Conservation (phyloP, 768 basidiomycete genomes). For the Termitomyces sp. region DNA sequence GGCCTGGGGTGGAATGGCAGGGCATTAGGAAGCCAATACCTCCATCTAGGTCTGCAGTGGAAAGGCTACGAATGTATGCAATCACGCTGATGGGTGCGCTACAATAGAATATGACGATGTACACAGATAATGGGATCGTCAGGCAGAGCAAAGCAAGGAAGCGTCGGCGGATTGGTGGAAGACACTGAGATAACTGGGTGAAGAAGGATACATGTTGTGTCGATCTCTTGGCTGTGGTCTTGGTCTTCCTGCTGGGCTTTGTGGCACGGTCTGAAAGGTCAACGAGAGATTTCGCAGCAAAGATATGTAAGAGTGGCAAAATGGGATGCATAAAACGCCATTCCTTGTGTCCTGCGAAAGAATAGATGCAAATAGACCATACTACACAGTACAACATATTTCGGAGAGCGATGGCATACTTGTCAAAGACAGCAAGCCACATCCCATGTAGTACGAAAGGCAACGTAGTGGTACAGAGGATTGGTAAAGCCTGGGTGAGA, state of each 20-base stretch:
- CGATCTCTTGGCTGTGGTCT: background rate
- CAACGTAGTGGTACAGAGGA: slow-evolving; percentile 66
- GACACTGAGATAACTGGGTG: slow-evolving; percentile 2
- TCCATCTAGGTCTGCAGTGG: slow-evolving; percentile 37
- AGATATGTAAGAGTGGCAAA: slow-evolving; percentile 75
- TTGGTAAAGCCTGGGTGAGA: slow-evolving; percentile 76
- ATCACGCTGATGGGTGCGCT: slow-evolving; percentile 75
- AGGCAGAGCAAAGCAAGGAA: slow-evolving; percentile 42
- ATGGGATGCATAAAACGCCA: slow-evolving; percentile 96
- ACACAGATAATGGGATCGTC: slow-evolving; percentile 57
- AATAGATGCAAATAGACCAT: slow-evolving; percentile 70
- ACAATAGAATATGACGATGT: slow-evolving; percentile 71
- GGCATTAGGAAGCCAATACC: slow-evolving; percentile 86
- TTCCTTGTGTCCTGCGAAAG: slow-evolving; percentile 88
- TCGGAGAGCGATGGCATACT: slow-evolving; percentile 24
- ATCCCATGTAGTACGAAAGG: slow-evolving; percentile 69
- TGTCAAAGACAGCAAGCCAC: slow-evolving; percentile 27
- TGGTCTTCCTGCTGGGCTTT: slow-evolving; percentile 4
- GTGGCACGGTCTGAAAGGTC: slow-evolving; percentile 27
- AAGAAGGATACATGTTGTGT: background rate
- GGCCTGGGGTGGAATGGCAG: slow-evolving; percentile 94
- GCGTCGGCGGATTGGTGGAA: slow-evolving; percentile 26
- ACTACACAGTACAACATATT: slow-evolving; percentile 43
- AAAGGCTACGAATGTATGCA: slow-evolving; percentile 54
- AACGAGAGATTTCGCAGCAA: slow-evolving; percentile 69